Evolutionary conservation across 441 rosid genomes (phyloP), one percentile per base, ranked within the genome.

Genomic region (Syzygium malaccense): DNA sequence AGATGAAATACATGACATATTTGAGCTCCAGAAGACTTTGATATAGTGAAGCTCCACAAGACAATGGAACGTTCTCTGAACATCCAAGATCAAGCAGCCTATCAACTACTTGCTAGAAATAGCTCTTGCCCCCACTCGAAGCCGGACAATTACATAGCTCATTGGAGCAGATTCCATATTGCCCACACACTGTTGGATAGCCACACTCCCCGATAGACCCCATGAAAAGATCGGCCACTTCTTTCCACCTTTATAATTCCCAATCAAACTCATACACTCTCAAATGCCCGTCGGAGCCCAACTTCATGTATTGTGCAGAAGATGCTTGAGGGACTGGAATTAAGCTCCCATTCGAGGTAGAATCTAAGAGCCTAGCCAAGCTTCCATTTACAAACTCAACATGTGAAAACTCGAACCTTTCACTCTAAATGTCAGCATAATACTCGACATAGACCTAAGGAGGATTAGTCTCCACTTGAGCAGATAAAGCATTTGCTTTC

Each of bases 401-500:
- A 57, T 75, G 86, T 14, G 14, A 4, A 55, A 23, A 58, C 54
- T 32, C 13, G 49, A 56, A 4, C 10, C 20, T 41, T 41, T 12
- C 2, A 14, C 3, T 19, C 25, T 1, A 0, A 4, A 1, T 41
- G 1, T 0, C 8, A 41, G 45, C 45, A 6, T 4, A 7, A 18
- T 6, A 17, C 14, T 55, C 0, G 5, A 23, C 2, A 57, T 25
- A 57, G 11, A 57, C 10, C n/a, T 57, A 14, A 57, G 62, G 62
- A 8, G 62, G 62, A 57, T 57, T 0, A 57, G 90, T 75, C 87
- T 60, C 88, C 28, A 90, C 33, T 49, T n/a, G 87, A 49, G 86
- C 87, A 75, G 9, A 32, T n/a, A 89, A 32, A 49, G 2, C 48
- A 1, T 7, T 45, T 8, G 12, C 28, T 15, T 89, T 49, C 25